phyloP scores from a whole-genome alignment of 2,329 filamentous ascomycete genomes.

The Aspergillus thermomutatus region DNA sequence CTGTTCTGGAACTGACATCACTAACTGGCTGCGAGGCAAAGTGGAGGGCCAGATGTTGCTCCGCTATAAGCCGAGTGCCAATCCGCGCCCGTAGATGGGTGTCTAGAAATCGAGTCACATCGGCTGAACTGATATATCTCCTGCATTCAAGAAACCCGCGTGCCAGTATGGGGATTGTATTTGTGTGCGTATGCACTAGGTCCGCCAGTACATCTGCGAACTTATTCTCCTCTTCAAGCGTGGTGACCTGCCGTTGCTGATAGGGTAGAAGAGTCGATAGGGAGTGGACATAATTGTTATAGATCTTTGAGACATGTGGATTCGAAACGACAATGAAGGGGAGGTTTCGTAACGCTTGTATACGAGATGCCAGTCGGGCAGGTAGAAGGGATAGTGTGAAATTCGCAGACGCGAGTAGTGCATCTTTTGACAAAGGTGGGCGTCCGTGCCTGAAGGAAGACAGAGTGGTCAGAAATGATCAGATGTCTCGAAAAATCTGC shows the following conservation, averaged over 20 bases:
- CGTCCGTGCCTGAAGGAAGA: conserved; percentile 60
- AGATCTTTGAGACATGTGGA: conserved; percentile 88
- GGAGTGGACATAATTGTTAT: conserved; percentile 93
- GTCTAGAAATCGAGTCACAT: conserved; percentile 90
- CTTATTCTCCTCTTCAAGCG: conserved; percentile 78
- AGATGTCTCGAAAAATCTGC: background rate
- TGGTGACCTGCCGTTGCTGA: conserved; percentile 67
- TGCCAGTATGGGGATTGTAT: conserved; percentile 91
- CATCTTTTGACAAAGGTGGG: conserved; percentile 75
- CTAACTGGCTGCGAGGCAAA: conserved; percentile 69
- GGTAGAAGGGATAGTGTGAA: conserved; percentile 92
- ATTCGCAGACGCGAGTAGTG: conserved; percentile 85
- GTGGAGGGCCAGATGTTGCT: conserved; percentile 94
- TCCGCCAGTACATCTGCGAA: conserved; percentile 94
- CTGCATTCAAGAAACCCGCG: conserved; percentile 89
- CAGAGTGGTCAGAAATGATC: background rate
- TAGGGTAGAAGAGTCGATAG: conserved; percentile 87
- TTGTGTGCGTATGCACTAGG: conserved; percentile 88
- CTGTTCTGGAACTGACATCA: conserved; percentile 40
- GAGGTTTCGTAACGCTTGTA: conserved; percentile 86
- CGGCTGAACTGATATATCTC: conserved; percentile 76
- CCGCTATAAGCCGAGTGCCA: conserved; percentile 87
- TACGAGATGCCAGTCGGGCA: conserved; percentile 86
- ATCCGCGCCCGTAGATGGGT: conserved; percentile 91
- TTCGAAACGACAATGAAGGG: conserved; percentile 99